Percentiles rank a stretch among this genome's conserved stretches.
phyloP scores from a whole-genome alignment of 805 yeast genomes.

The Zygosaccharomyces siamensis region DNA sequence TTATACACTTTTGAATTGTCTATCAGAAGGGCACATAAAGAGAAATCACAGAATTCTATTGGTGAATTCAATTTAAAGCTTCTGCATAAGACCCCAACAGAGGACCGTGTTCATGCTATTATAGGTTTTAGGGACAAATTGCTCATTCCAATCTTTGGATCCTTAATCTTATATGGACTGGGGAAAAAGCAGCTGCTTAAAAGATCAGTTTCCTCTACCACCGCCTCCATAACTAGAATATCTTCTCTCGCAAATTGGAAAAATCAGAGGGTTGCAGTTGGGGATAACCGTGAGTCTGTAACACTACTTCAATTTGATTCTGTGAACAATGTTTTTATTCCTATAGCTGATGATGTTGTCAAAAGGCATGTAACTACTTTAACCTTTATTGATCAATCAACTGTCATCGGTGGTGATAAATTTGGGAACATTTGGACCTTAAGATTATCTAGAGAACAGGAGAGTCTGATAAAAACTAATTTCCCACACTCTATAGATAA shows the following conservation, averaged over 20 bases:
- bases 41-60: neutral
- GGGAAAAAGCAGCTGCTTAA: slow-evolving; percentile 78
- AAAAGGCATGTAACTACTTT: slow-evolving; percentile 63
- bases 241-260: slow-evolving; percentile 46
- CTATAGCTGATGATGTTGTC: slow-evolving; percentile 65
- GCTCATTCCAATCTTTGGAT: slow-evolving; percentile 51
- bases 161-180: slow-evolving; percentile 58
- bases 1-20: slow-evolving; percentile 20
- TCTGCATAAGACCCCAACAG: slow-evolving; percentile 58
- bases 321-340: slow-evolving; percentile 45
- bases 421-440: slow-evolving; percentile 76
- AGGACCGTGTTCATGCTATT: slow-evolving; percentile 45
- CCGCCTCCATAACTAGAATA: slow-evolving; percentile 46
- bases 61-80: slow-evolving; percentile 38
- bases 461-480: slow-evolving; percentile 24
- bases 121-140: slow-evolving; percentile 53
- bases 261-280: slow-evolving; percentile 59
- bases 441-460: slow-evolving; percentile 50
- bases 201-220: slow-evolving; percentile 46
- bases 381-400: slow-evolving; percentile 62
- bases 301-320: slow-evolving; percentile 51
- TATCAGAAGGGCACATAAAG: slow-evolving; percentile 25
- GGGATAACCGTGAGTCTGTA: slow-evolving; percentile 68
- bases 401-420: slow-evolving; percentile 79
- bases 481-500: slow-evolving; percentile 10